Conservation (phyloP, 495 filamentous ascomycete species). For the Podospora comata region DNA sequence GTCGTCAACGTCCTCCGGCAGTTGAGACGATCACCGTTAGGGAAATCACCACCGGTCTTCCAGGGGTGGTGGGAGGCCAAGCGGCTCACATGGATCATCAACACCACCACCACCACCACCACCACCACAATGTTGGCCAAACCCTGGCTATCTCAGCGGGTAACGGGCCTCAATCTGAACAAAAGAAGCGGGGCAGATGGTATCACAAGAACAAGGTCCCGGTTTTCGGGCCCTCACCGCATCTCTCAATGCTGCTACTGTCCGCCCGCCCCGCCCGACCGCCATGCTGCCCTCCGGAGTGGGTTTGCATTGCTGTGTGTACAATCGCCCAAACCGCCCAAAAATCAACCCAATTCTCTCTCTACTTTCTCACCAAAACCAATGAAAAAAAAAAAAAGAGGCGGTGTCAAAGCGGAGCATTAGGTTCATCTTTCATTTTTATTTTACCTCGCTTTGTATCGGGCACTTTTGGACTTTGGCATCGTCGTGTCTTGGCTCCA, state of each 20-base stretch:
- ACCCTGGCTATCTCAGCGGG: neutral
- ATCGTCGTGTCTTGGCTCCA: neutral
- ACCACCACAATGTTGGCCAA: neutral
- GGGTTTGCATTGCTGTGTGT: neutral
- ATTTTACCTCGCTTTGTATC: neutral
- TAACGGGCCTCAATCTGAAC: neutral
- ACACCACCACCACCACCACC: too few species aligned
- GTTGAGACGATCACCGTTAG: neutral
- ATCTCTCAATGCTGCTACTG: neutral
- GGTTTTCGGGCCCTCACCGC: slow-evolving; percentile 5
- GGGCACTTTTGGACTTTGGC: neutral
- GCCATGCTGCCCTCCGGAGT: neutral
- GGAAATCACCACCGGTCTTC: neutral
- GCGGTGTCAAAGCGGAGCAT: slow-evolving; percentile 13
- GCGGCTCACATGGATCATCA: neutral
- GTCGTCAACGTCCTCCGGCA: neutral
- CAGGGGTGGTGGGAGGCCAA: neutral
- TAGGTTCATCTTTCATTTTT: neutral
- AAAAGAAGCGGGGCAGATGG: neutral
- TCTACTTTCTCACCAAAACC: neutral
- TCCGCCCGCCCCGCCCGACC: slow-evolving; percentile 4
- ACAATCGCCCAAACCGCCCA: neutral
- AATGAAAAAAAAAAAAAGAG: neutral
- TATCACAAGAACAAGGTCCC: neutral
- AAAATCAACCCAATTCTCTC: neutral